Conservation (phyloP, 2,329 filamentous ascomycete species). For the Colletotrichum horii region DNA sequence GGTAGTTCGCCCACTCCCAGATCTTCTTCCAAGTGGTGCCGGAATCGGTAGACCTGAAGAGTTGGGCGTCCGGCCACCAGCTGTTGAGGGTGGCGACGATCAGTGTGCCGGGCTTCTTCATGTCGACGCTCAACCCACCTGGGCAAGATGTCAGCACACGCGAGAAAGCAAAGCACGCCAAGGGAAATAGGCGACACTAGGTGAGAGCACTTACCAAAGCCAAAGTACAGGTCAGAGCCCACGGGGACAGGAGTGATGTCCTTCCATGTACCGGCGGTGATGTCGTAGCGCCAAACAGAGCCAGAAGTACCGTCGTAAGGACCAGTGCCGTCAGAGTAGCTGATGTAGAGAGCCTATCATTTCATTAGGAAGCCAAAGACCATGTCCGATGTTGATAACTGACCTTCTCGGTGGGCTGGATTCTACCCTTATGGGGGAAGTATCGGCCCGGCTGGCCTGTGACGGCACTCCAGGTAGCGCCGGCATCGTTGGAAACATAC, state of each 20-base stretch:
- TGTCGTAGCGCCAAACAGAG: constrained; percentile 60
- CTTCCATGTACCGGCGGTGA: constrained; percentile 52
- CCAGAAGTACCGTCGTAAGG: constrained; percentile 62
- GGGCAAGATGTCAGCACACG: accelerated
- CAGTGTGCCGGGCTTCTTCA: constrained; percentile 58
- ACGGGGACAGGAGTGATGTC: constrained; percentile 59
- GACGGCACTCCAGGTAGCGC: constrained; percentile 56
- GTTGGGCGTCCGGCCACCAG: constrained; percentile 64
- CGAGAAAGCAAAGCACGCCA: accelerated
- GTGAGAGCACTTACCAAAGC: constrained; percentile 46
- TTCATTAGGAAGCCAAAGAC: constrained; percentile 49
- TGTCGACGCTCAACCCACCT: constrained; percentile 55
- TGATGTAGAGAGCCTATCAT: constrained; percentile 50
- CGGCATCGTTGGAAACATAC: constrained; percentile 60
- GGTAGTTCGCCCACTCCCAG: constrained; percentile 56
- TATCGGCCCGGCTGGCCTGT: constrained; percentile 53
- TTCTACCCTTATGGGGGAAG: constrained; percentile 59
- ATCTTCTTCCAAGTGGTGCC: constrained; percentile 58
- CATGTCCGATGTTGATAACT: constrained; percentile 51
- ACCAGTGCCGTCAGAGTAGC: constrained; percentile 59
- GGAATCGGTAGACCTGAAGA: constrained; percentile 61
- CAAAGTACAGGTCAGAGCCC: constrained; percentile 51
- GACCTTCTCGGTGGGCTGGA: constrained; percentile 54
- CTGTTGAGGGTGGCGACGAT: constrained; percentile 62
- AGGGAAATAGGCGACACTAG: accelerated